Percentiles rank a stretch among this genome's conserved stretches.
Conservation (phyloP, 2,329 filamentous ascomycete species). For the Aspergillus fijiensis region DNA sequence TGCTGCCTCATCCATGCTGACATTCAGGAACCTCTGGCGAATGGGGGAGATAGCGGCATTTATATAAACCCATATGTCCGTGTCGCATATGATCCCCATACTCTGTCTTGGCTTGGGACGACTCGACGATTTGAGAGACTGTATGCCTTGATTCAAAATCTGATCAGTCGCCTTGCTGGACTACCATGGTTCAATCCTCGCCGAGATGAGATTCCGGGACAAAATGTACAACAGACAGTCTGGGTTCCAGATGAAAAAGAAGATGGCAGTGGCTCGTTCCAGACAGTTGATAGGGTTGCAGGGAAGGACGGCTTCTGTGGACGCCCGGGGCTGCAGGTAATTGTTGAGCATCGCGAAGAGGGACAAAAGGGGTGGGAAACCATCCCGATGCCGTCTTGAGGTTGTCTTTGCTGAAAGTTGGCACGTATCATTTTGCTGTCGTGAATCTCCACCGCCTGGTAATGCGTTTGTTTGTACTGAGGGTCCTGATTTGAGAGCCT, state of each 20-base stretch:
- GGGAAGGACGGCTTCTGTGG: constrained; percentile 49
- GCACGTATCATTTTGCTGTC: too few relatives aligned
- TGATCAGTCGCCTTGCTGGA: constrained; percentile 57
- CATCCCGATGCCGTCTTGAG: constrained; percentile 39
- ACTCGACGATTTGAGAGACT: constrained; percentile 66
- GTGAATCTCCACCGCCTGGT: too few relatives aligned
- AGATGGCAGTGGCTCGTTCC: constrained; percentile 39
- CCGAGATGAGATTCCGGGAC: constrained; percentile 58
- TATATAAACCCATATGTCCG: constrained; percentile 75
- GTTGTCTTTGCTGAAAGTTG: too few relatives aligned
- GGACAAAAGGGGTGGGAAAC: constrained; percentile 48
- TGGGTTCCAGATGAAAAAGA: constrained; percentile 38
- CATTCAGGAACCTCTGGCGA: constrained; percentile 39
- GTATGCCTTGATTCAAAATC: constrained; percentile 58
- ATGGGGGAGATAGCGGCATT: constrained; percentile 55
- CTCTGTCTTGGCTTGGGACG: constrained; percentile 59
- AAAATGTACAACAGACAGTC: constrained; percentile 43
- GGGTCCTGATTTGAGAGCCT: neutral
- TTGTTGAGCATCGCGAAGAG: constrained; percentile 43
- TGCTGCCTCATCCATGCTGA: constrained; percentile 61
- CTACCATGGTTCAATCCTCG: constrained; percentile 63
- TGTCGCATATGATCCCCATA: constrained; percentile 63
- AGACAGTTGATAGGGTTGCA: constrained; percentile 39
- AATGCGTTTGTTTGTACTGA: neutral
- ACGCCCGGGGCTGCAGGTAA: constrained; percentile 43